These are phyloP conservation scores for Citrullus amarus DNA, from an alignment of 306 rosid species.

Conservation along the genomic window DNA sequence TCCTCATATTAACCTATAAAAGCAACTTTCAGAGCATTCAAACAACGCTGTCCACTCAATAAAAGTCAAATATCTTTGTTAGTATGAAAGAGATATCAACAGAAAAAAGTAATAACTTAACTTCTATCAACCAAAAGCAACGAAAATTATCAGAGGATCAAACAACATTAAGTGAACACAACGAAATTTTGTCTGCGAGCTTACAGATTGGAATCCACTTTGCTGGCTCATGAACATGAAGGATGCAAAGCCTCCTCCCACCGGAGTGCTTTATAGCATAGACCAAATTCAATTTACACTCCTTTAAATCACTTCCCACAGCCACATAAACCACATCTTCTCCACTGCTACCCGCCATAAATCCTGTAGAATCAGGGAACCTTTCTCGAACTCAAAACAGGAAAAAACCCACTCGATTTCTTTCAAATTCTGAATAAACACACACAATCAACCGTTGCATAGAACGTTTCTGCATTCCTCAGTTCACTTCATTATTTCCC, in stretches of 20 bases:
- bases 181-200: constrained; percentile 6
- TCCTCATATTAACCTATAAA: background rate
- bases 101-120: background rate
- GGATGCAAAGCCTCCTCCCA: constrained; percentile 54
- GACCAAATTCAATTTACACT: constrained; percentile 38
- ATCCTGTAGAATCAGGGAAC: constrained; percentile 18
- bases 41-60: background rate
- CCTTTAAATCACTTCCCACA: constrained; percentile 50
- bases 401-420: background rate
- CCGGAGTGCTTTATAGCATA: constrained; percentile 72
- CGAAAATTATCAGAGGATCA: background rate
- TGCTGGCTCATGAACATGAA: constrained; percentile 61
- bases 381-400: constrained; percentile 34
- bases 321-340: constrained; percentile 53
- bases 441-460: background rate
- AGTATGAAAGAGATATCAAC: background rate
- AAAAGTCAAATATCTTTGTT: background rate
- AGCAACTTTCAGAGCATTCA: background rate
- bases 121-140: background rate
- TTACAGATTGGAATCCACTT: constrained; percentile 56
- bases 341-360: constrained; percentile 19
- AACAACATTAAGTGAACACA: background rate
- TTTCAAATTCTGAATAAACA: background rate
- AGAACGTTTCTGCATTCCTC: background rate
- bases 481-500: background rate